Percentiles rank a stretch among this genome's conserved stretches.
These are phyloP conservation scores for Barnettozyma sp. DNA, from an alignment of 805 yeast genomes.

Conservation along the genomic window DNA sequence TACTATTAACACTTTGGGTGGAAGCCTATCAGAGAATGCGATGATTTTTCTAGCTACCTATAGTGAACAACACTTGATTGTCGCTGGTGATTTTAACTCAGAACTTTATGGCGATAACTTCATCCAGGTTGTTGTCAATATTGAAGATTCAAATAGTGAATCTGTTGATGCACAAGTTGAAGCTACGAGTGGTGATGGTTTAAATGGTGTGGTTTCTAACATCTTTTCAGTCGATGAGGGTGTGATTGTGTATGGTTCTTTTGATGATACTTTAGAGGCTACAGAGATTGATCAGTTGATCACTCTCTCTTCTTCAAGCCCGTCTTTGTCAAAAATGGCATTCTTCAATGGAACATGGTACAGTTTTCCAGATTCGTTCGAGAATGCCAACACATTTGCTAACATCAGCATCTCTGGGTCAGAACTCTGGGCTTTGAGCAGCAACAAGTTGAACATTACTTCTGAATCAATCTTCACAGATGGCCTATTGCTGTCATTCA, in stretches of 20 bases:
- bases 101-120: conserved; percentile 33
- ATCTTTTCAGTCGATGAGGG: conserved; percentile 28
- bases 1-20: conserved; percentile 30
- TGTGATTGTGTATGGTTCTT: conserved; percentile 42
- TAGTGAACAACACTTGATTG: conserved; percentile 31
- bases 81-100: conserved; percentile 45
- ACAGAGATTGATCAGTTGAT: conserved; percentile 27
- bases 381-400: conserved; percentile 4
- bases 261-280: conserved; percentile 31
- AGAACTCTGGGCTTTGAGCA: conserved; percentile 38
- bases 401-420: conserved; percentile 29
- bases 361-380: conserved; percentile 33
- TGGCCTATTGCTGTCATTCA: conserved; percentile 26
- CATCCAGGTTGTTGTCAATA: conserved; percentile 26
- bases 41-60: conserved; percentile 30
- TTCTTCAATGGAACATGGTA: conserved; percentile 36
- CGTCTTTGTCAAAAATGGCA: conserved; percentile 31
- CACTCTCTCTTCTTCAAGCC: conserved; percentile 22
- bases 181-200: conserved; percentile 31
- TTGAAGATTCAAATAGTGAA: conserved; percentile 15
- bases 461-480: conserved; percentile 31
- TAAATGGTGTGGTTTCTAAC: conserved; percentile 33
- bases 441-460: conserved; percentile 37
- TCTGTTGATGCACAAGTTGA: conserved; percentile 18
- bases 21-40: conserved; percentile 33